Conservation (phyloP, 2,329 filamentous ascomycete genomes). For the Aspergillus viridinutans region DNA sequence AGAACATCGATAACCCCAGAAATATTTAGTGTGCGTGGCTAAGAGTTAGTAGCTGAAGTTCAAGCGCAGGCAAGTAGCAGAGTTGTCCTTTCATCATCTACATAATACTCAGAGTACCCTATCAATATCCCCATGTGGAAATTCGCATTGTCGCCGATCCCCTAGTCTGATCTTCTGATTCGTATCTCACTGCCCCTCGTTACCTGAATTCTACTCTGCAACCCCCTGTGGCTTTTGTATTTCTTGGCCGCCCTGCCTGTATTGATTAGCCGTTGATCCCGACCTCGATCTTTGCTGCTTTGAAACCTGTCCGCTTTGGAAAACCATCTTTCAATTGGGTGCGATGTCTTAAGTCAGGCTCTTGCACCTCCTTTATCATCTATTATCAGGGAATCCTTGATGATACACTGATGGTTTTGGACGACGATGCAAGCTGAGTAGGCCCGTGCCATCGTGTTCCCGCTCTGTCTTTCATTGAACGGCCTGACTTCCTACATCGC, state of each 20-base stretch:
- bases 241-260: not conserved
- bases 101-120: not conserved
- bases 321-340: not conserved
- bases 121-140: not conserved
- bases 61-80: not conserved
- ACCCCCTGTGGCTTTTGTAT: not conserved
- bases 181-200: too few species aligned
- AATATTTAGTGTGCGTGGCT: not conserved
- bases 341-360: constrained; percentile 10
- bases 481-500: not conserved
- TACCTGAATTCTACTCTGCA: not conserved
- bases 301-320: not conserved
- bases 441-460: constrained; percentile 3
- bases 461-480: not conserved
- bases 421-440: constrained; percentile 17
- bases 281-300: not conserved
- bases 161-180: not conserved
- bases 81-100: not conserved
- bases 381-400: constrained; percentile 3
- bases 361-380: not conserved
- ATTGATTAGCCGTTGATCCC: not conserved
- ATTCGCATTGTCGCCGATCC: not conserved
- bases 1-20: not conserved
- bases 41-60: not conserved
- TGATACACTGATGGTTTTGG: constrained; percentile 7